phyloP scores from a whole-genome alignment of 2,329 filamentous ascomycete genomes.

The Eurotiales sp. region DNA sequence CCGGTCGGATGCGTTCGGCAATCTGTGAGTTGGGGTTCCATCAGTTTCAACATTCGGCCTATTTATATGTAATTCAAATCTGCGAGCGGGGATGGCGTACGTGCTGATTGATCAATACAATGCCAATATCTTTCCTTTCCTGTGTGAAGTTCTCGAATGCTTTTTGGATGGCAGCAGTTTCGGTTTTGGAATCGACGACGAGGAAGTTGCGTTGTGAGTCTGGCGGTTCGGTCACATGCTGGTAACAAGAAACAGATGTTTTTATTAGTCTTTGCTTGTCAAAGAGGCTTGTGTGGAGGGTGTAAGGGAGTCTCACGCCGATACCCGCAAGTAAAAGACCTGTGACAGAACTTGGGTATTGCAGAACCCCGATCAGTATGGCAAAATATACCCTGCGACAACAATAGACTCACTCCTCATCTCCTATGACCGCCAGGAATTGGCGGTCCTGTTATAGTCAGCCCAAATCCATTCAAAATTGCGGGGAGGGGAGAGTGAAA shows the following conservation, averaged over 20 bases:
- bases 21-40: constrained; percentile 60
- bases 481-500: constrained; percentile 7
- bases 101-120: constrained; percentile 96
- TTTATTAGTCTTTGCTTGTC: background rate
- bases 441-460: constrained; percentile 65
- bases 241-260: background rate
- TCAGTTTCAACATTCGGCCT: too few relatives aligned
- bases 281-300: background rate
- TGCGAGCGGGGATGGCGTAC: too few relatives aligned
- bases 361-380: constrained; percentile 15
- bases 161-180: constrained; percentile 79
- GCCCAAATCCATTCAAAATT: constrained; percentile 33
- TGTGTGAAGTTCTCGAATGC: constrained; percentile 87
- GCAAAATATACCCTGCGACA: background rate
- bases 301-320: constrained; percentile 60
- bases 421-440: constrained; percentile 95
- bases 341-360: constrained; percentile 73
- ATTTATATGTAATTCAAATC: too few relatives aligned
- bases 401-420: constrained; percentile 61
- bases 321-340: constrained; percentile 92
- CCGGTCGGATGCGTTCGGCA: constrained; percentile 86
- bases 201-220: constrained; percentile 97
- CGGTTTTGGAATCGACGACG: constrained; percentile 91
- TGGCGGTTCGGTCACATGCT: constrained; percentile 88
- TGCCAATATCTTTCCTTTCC: constrained; percentile 92